phyloP scores from a whole-genome alignment of 2,329 filamentous ascomycete genomes.

The Colletotrichum cereale region DNA sequence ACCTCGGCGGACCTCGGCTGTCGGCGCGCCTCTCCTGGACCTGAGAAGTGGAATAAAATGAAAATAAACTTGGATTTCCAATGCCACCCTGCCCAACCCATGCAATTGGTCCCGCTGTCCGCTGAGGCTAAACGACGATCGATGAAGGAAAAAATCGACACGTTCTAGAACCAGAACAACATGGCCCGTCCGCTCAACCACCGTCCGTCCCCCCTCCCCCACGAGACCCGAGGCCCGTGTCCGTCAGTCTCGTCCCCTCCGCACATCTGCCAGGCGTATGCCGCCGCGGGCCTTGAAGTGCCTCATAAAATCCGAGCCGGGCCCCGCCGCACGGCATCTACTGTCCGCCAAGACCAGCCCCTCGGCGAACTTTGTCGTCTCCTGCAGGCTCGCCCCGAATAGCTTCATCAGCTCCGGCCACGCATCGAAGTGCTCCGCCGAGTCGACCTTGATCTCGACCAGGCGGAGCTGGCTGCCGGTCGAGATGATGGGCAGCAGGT shows the following conservation, averaged over 20 bases:
- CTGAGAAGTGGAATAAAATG: background rate
- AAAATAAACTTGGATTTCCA: conserved; percentile 16
- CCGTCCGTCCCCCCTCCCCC: background rate
- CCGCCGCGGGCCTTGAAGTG: conserved; percentile 36
- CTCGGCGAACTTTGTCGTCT: conserved; percentile 36
- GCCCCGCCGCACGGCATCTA: conserved; percentile 32
- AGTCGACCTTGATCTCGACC: conserved; percentile 41
- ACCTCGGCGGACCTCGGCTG: conserved; percentile 26
- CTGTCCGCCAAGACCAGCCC: conserved; percentile 32
- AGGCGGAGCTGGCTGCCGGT: conserved; percentile 38
- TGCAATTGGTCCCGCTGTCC: conserved; percentile 16
- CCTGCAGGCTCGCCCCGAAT: conserved; percentile 36
- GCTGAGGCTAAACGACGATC: conserved; percentile 32
- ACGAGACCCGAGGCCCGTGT: background rate
- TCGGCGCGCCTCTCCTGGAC: background rate
- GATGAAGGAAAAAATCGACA: conserved; percentile 2
- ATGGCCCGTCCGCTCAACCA: conserved; percentile 10
- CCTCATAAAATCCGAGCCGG: conserved; percentile 36
- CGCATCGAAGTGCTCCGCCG: conserved; percentile 38
- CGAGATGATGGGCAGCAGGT: conserved; percentile 36
- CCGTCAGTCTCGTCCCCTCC: conserved; percentile 28
- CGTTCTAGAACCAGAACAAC: conserved; percentile 21
- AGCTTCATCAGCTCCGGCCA: conserved; percentile 40
- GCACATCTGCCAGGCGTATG: conserved; percentile 32
- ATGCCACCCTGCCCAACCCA: conserved; percentile 31